Percentiles rank a stretch among this genome's conserved stretches.
phyloP scores from a whole-genome alignment of 306 rosid genomes.

The Abrus precatorius region DNA sequence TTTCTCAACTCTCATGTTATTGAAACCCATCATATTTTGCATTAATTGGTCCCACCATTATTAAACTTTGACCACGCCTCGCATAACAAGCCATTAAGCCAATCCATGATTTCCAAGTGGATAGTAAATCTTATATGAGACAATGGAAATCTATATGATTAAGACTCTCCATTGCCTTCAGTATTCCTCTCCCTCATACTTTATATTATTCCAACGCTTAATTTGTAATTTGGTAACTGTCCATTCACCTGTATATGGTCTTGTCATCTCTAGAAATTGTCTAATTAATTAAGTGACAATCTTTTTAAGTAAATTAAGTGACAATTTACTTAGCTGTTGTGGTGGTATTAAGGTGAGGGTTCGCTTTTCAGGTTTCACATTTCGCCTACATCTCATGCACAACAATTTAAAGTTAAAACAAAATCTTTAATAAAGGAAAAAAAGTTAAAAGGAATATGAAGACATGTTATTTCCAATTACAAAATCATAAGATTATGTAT shows the following conservation, averaged over 20 bases:
- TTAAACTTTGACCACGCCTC: constrained; percentile 58
- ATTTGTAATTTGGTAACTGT: constrained; percentile 21
- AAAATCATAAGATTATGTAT: no score
- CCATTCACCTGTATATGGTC: constrained; percentile 24
- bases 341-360: neutral
- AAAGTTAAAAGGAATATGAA: no score
- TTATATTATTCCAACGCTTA: constrained; percentile 38
- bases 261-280: neutral
- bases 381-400: neutral
- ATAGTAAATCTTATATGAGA: constrained; percentile 47
- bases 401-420: no score
- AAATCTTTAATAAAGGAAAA: no score
- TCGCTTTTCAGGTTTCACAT: neutral
- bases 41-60: constrained; percentile 53
- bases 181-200: constrained; percentile 51
- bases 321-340: neutral
- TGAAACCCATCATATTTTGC: constrained; percentile 48
- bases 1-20: constrained; percentile 35
- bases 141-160: constrained; percentile 49
- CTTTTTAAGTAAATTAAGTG: neutral
- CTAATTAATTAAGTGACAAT: neutral
- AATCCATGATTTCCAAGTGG: constrained; percentile 52
- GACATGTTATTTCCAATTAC: no score
- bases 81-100: constrained; percentile 43
- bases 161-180: constrained; percentile 49